These are phyloP conservation scores for Microstegium vimineum DNA, from an alignment of 176 grass and related monocot genomes.

Conservation along the genomic window DNA sequence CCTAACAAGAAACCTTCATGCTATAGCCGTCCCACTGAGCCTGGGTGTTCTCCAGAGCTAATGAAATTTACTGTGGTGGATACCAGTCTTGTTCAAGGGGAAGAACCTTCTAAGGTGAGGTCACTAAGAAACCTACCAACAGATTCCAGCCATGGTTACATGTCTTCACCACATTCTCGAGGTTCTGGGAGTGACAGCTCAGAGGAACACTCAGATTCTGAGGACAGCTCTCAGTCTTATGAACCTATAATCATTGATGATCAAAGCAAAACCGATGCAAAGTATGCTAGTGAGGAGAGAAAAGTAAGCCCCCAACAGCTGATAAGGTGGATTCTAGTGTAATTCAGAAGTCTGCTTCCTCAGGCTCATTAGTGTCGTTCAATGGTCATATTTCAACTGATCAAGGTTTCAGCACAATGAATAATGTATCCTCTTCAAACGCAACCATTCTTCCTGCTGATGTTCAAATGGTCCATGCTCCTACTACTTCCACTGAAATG, in stretches of 20 bases:
- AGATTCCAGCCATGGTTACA: constrained; percentile 47
- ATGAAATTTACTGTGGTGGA: constrained; percentile 98
- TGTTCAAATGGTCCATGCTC: constrained; percentile 35
- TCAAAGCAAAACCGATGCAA: constrained; percentile 22
- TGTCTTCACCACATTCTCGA: constrained; percentile 31
- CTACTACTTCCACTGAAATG: constrained; percentile 39
- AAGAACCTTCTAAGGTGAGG: constrained; percentile 78
- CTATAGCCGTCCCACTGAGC: constrained; percentile 42
- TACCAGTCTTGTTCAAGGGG: constrained; percentile 73
- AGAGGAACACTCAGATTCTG: constrained; percentile 40
- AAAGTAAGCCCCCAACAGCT: constrained; percentile 7
- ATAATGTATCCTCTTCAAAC: constrained; percentile 22
- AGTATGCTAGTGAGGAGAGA: constrained; percentile 25
- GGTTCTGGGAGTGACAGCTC: constrained; percentile 51
- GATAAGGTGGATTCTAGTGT: constrained; percentile 33
- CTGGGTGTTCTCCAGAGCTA: constrained; percentile 48
- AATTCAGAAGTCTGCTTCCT: constrained; percentile 29
- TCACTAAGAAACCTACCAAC: constrained; percentile 68
- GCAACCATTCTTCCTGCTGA: constrained; percentile 39
- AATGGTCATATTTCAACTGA: constrained; percentile 50
- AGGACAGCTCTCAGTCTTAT: constrained; percentile 38
- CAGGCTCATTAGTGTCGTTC: constrained; percentile 4
- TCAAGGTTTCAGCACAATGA: constrained; percentile 26
- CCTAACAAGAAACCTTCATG: constrained; percentile 35
- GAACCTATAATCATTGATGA: constrained; percentile 27